Base-by-base conservation (phyloP, 202 grass and related monocot genomes). In the Cymbopogon flexuosus region DNA sequence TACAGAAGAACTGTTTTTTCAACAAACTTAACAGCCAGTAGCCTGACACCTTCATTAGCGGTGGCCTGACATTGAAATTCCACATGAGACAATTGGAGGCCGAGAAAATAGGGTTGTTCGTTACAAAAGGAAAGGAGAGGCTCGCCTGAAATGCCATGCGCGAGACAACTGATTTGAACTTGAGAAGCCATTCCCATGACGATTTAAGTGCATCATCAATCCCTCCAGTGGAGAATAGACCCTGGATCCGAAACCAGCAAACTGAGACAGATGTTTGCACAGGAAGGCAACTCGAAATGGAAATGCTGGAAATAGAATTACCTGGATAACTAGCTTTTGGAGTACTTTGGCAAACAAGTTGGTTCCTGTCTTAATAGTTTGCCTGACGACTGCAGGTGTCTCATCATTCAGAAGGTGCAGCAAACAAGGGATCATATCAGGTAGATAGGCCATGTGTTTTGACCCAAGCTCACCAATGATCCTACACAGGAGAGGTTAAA, bases 301-400 rank as follows among this genome's bases (percentile, higher is more conserved):
- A 31, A 31, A 15, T 57, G 69, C 37, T 40, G 30, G 19, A 62
- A 46, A 62, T 72, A 8, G 29, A 47, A 43, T 63, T 91, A 90
- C 95, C 95, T 94, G 88, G 70, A 97, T 82, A 73, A 82, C 88
- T 67, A 97, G 79, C 22, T 94, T 86, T 65, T 89, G 76, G 46
- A 94, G 72, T 43, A 97, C 76, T 79, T 81, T 84, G 62, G 72
- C 73, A 82, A 93, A 97, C 65, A 97, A 87, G 61, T 34, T 35
- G 41, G 84, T 94, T 83, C 90, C 95, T 70, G 92, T 93, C 84
- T 81, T 91, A 79, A 97, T 47, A 79, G 95, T 92, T 89, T 97
- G 95, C 45, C 95, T 88, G 49, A 68, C 75, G 3, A 97, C 90
- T 42, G 92, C 92, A 68, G 95, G 90, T 8, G 84, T 86, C 51